These are phyloP conservation scores for Pseudohyphozyma bogoriensis DNA, from an alignment of 768 basidiomycete genomes.

Conservation along the genomic window DNA sequence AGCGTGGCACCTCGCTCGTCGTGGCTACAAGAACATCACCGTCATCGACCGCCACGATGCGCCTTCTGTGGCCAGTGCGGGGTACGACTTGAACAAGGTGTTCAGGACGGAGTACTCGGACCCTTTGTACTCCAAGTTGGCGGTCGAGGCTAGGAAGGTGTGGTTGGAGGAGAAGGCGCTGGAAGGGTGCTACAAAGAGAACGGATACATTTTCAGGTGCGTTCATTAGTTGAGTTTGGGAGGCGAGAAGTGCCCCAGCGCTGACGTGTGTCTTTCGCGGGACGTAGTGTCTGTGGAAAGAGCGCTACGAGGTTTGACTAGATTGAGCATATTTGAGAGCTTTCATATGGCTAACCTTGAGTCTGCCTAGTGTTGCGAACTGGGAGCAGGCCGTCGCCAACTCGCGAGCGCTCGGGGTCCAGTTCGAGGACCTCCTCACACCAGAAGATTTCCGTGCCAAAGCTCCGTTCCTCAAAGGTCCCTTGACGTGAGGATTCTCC, in stretches of 20 bases:
- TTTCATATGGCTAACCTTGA: too few species aligned
- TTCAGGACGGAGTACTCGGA: slow-evolving; percentile 4
- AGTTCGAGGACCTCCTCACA: background rate
- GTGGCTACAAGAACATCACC: slow-evolving; percentile 48
- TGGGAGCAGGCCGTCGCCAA: slow-evolving; percentile 13
- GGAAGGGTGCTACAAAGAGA: slow-evolving; percentile 4
- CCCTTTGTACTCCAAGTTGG: background rate
- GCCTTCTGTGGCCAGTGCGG: slow-evolving; percentile 8
- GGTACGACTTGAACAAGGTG: slow-evolving; percentile 20
- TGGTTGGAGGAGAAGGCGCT: slow-evolving; percentile 9
- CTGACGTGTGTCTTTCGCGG: too few species aligned
- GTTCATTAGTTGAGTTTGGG: too few species aligned
- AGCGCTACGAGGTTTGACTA: background rate
- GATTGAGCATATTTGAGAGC: too few species aligned
- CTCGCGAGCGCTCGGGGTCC: slow-evolving; percentile 2
- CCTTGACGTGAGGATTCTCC: background rate
- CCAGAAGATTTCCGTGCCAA: slow-evolving; percentile 6
- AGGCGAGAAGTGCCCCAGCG: too few species aligned
- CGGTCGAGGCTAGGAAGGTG: slow-evolving; percentile 5
- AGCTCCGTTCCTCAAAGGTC: slow-evolving; percentile 8
- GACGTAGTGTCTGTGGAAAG: slow-evolving; percentile 7
- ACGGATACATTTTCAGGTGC: slow-evolving; percentile 20
- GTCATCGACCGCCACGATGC: slow-evolving; percentile 10
- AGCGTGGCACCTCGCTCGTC: slow-evolving; percentile 9
- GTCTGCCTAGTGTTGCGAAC: slow-evolving; percentile 1